phyloP scores from a whole-genome alignment of 352 stramenopile species.

The Sclerospora graminicola region DNA sequence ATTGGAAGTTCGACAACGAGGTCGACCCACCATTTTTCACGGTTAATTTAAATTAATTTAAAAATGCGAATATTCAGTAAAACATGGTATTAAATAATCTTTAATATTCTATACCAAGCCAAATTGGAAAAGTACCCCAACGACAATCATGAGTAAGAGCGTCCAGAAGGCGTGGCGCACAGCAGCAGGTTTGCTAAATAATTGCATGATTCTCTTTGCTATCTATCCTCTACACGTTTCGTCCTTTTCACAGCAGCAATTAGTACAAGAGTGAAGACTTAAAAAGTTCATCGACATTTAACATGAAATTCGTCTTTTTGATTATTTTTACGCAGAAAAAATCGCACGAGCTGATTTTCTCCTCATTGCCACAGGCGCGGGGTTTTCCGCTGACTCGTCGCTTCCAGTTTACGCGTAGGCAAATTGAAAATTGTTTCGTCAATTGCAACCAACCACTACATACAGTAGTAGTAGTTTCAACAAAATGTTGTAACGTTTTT shows the following conservation, averaged over 20 bases:
- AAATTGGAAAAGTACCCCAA: too few relatives aligned
- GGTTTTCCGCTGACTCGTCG: constrained; percentile 85
- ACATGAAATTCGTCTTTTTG: not conserved
- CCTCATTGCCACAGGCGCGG: constrained; percentile 79
- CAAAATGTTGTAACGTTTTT: not conserved
- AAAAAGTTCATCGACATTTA: not conserved
- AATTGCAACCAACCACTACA: too few relatives aligned
- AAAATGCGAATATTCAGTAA: too few relatives aligned
- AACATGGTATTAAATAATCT: too few relatives aligned
- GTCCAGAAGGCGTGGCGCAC: constrained; percentile 11
- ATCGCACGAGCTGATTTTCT: constrained; percentile 77
- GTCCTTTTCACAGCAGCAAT: not conserved
- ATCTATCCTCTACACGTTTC: not conserved
- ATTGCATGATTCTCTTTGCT: not conserved
- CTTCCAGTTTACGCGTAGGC: constrained; percentile 83
- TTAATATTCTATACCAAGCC: too few relatives aligned
- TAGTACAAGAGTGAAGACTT: not conserved
- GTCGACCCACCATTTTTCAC: too few relatives aligned
- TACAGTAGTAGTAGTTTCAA: too few relatives aligned
- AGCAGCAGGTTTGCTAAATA: constrained; percentile 20
- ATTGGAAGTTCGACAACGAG: too few relatives aligned
- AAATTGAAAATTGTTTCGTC: not conserved
- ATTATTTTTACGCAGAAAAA: constrained; percentile 26
- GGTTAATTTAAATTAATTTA: too few relatives aligned
- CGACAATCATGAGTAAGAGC: constrained; percentile 7